These are phyloP conservation scores for Sarocladium oryzae DNA, from an alignment of 2,329 filamentous ascomycete species.

Conservation along the genomic window DNA sequence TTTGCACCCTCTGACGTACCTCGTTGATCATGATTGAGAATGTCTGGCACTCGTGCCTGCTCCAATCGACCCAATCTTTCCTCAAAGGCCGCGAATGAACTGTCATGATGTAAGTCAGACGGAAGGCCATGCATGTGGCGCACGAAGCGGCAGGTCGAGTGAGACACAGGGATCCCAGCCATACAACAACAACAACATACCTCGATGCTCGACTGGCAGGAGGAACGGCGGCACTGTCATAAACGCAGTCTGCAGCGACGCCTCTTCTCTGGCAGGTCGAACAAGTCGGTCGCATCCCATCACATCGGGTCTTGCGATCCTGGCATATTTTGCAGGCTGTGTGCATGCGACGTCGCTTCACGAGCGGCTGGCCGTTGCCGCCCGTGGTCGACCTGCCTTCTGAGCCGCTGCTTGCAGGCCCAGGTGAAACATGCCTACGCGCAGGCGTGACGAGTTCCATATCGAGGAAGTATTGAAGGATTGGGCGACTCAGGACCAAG, in stretches of 20 bases:
- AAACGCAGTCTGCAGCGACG: slow-evolving; percentile 5
- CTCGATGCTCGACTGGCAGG: not conserved
- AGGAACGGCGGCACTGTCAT: not conserved
- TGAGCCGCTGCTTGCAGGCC: not conserved
- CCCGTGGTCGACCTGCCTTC: not conserved
- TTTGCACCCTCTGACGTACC: not conserved
- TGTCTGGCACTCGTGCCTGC: not conserved
- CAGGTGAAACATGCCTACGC: not conserved
- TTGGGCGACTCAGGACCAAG: too few species aligned
- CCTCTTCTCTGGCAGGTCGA: slow-evolving; percentile 30
- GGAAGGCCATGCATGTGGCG: not conserved
- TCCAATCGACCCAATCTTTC: slow-evolving; percentile 1
- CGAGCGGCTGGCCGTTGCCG: not conserved
- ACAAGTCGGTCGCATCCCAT: slow-evolving; percentile 37
- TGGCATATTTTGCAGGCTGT: slow-evolving; percentile 34
- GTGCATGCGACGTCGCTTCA: slow-evolving; percentile 1
- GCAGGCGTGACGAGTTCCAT: not conserved
- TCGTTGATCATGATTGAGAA: not conserved
- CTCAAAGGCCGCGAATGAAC: slow-evolving; percentile 2
- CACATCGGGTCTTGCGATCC: slow-evolving; percentile 33
- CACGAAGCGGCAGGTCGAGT: not conserved
- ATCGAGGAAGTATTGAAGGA: not conserved
- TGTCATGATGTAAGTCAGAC: not conserved
- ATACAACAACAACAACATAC: not conserved
- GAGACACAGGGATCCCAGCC: not conserved